phyloP scores from a whole-genome alignment of 352 stramenopile genomes.

The Detonula confervacea region DNA sequence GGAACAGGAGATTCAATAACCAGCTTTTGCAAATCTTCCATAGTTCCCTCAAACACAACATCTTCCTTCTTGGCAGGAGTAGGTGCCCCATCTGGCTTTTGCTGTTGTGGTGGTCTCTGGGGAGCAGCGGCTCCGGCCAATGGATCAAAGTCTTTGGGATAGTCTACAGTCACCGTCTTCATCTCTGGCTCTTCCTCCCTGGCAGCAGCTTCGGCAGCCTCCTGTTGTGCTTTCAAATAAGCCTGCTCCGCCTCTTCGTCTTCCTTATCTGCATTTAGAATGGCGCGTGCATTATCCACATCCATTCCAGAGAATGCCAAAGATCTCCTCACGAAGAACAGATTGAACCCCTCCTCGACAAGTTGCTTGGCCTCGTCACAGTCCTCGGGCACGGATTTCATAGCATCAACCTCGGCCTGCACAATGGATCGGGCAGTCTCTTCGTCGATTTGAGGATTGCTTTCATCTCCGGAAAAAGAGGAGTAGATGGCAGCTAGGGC shows the following conservation, averaged over 20 bases:
- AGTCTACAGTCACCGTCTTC: slow-evolving; percentile 77
- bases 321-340: slow-evolving; percentile 66
- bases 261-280: slow-evolving; percentile 78
- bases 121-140: slow-evolving; percentile 13
- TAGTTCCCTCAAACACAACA: slow-evolving; percentile 82
- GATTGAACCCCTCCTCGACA: slow-evolving; percentile 70
- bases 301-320: slow-evolving; percentile 77
- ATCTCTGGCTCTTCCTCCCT: slow-evolving; percentile 34
- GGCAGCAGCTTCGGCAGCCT: slow-evolving; percentile 14
- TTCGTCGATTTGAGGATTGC: slow-evolving; percentile 59
- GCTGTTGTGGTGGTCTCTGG: slow-evolving; percentile 10
- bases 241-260: slow-evolving; percentile 69
- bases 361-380: slow-evolving; percentile 59
- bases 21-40: slow-evolving; percentile 74
- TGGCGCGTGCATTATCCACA: slow-evolving; percentile 77
- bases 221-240: too few species aligned
- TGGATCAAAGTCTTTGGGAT: slow-evolving; percentile 70
- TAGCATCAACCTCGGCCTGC: slow-evolving; percentile 73
- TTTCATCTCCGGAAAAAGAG: slow-evolving; percentile 47
- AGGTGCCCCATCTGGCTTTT: slow-evolving; percentile 45
- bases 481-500: slow-evolving; percentile 72
- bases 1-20: slow-evolving; percentile 84
- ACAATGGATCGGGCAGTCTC: slow-evolving; percentile 69
- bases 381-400: slow-evolving; percentile 69
- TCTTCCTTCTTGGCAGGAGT: slow-evolving; percentile 67